Evolutionary conservation across 1,139 yeast species (phyloP), one percentile per base, ranked within the genome.

Genomic region (Magnusiomyces starmeri): DNA sequence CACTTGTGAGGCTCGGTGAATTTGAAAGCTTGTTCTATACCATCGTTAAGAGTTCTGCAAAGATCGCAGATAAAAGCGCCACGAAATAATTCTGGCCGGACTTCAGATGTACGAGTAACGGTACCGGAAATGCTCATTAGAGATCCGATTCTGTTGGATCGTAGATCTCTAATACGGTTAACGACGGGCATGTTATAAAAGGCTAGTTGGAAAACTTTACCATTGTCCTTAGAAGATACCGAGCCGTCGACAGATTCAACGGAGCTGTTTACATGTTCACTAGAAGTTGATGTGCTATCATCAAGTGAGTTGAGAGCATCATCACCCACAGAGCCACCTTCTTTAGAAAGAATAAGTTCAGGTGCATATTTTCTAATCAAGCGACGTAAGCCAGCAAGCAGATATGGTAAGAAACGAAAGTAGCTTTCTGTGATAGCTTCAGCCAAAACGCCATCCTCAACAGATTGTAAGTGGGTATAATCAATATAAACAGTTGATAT

Each of bases 1-100:
- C 99, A 92, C 57, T 86, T 81, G 2, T 95, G 84, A 42, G 99
- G 99, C 67, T 92, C 97, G 6, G 98, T 92, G 68, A 83, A 94
- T 65, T 83, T 85, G 76, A 92, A 94, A 43, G 84, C 81, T 69
- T 92, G 99, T 64, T 92, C 98, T 26, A 92, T 85, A 50, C 90
- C 92, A 61, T 87, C 94, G 25, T 90, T 83, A 1, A 85, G 73
- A 0, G 97, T 86, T 49, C 87, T 79, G 69, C 99, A 92, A 63
- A 81, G 75, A 62, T 88, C 96, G 73, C 99, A 92, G 1, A 89
- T 81, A 67, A 92, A 92, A 24, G 94, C 79, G 6, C 90, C 99
- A 56, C 77, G 80, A 71, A 77, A 88, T 55, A 92, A 75, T 67
- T 94, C 99, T 0, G 99, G 99, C 56, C 98, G 81, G 16, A 94